These are phyloP conservation scores for Chrysanthemum makinoi DNA, from an alignment of 129 eudicot species.

Conservation along the genomic window DNA sequence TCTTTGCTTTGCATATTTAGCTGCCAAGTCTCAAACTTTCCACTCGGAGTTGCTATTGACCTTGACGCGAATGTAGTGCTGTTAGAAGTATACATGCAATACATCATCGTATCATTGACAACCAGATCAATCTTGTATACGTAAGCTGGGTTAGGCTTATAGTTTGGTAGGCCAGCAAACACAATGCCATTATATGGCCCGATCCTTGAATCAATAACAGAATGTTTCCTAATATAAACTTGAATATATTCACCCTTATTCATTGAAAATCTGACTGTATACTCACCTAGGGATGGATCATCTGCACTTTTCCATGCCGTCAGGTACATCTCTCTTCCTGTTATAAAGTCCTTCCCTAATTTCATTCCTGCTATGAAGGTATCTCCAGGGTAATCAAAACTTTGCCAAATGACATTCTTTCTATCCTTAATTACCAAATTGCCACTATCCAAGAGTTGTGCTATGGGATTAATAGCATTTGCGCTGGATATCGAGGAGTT, in stretches of 20 bases:
- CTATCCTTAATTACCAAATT: conserved; percentile 25
- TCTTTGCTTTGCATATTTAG: conserved; percentile 8
- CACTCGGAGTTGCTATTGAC: not conserved
- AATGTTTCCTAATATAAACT: conserved; percentile 8
- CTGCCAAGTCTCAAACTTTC: conserved; percentile 7
- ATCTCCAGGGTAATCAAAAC: conserved; percentile 41
- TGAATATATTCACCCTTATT: conserved; percentile 30
- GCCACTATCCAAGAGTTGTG: conserved; percentile 34
- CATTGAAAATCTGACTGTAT: not conserved
- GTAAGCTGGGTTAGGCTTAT: not conserved
- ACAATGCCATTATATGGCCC: conserved; percentile 37
- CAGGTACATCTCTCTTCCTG: conserved; percentile 23
- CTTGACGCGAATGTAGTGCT: not conserved
- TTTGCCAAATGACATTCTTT: conserved; percentile 33
- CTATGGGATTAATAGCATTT: not conserved
- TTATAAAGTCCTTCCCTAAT: conserved; percentile 28
- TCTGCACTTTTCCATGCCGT: conserved; percentile 34
- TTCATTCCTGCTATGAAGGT: conserved; percentile 36
- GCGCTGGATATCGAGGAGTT: conserved; percentile 2
- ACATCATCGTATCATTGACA: not conserved
- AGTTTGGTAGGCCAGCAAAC: conserved; percentile 22
- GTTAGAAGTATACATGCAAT: not conserved
- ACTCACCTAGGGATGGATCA: conserved; percentile 39
- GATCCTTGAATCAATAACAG: conserved; percentile 20
- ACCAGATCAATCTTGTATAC: not conserved